Conservation (phyloP, 345 rosid genomes). For the Lagerstroemia speciosa region DNA sequence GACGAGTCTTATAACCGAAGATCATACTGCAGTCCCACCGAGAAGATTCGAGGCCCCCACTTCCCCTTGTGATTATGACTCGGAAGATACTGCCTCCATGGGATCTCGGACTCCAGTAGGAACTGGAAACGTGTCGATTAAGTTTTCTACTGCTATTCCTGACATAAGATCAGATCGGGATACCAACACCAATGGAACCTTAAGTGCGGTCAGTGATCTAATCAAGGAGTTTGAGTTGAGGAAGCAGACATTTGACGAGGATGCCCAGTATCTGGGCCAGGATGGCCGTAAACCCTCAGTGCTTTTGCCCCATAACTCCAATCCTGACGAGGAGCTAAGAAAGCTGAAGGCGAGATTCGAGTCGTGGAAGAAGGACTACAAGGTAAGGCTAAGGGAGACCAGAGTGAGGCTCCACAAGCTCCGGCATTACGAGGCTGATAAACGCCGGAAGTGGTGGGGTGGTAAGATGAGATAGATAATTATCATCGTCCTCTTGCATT, state of each 20-base stretch:
- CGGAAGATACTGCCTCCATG: slow-evolving; percentile 51
- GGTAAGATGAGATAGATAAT: slow-evolving; percentile 34
- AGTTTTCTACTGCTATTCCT: slow-evolving; percentile 22
- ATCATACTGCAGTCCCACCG: slow-evolving; percentile 26
- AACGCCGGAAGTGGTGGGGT: slow-evolving; percentile 84
- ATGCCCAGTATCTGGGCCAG: slow-evolving; percentile 43
- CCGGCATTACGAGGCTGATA: slow-evolving; percentile 37
- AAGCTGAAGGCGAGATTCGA: slow-evolving; percentile 59
- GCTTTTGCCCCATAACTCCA: slow-evolving; percentile 22
- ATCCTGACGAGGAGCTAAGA: slow-evolving; percentile 53
- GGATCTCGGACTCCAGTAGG: slow-evolving; percentile 61
- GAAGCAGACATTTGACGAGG: slow-evolving; percentile 58
- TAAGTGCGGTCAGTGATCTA: slow-evolving; percentile 42
- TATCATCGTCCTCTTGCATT: background rate
- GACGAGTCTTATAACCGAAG: slow-evolving; percentile 59
- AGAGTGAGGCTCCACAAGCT: slow-evolving; percentile 57
- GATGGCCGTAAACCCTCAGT: slow-evolving; percentile 20
- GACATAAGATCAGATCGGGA: slow-evolving; percentile 43
- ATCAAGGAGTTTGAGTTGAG: slow-evolving; percentile 68
- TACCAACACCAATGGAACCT: slow-evolving; percentile 46
- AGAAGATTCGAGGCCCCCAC: slow-evolving; percentile 41
- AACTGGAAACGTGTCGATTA: slow-evolving; percentile 44
- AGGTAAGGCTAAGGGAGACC: slow-evolving; percentile 54
- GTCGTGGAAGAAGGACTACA: slow-evolving; percentile 86
- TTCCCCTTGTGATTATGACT: slow-evolving; percentile 57